phyloP scores from a whole-genome alignment of 2,329 filamentous ascomycete genomes.

The Penicillium decumbens region DNA sequence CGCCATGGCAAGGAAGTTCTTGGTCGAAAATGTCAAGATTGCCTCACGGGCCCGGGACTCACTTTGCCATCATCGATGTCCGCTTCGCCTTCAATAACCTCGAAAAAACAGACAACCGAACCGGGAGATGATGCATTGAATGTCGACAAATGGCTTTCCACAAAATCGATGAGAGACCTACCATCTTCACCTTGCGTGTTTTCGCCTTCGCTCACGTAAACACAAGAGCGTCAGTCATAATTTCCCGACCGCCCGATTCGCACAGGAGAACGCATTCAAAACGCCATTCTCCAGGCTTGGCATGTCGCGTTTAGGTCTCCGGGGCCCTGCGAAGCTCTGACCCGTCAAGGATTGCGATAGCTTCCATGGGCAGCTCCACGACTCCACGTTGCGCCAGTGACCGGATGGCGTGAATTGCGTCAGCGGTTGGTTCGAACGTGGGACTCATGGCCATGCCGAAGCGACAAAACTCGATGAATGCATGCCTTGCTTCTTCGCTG shows the following conservation, averaged over 20 bases:
- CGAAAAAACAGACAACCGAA: neutral
- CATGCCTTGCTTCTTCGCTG: constrained; percentile 18
- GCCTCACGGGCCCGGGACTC: neutral
- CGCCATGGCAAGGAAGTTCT: neutral
- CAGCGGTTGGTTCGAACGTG: constrained; percentile 22
- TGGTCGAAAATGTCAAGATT: neutral
- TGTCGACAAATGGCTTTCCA: neutral
- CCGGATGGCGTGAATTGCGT: constrained; percentile 23
- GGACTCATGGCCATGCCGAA: constrained; percentile 24
- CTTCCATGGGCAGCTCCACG: constrained; percentile 23
- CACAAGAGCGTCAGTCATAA: neutral
- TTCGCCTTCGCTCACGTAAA: too few relatives aligned
- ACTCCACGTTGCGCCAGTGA: constrained; percentile 9
- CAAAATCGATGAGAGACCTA: neutral
- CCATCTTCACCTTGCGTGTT: neutral
- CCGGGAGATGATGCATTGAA: neutral
- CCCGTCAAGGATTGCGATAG: constrained; percentile 19
- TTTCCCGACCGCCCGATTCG: neutral
- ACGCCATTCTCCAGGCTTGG: neutral
- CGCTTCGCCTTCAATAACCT: neutral
- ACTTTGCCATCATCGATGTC: neutral
- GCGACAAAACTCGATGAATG: constrained; percentile 28
- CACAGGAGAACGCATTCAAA: neutral
- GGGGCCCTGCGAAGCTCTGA: constrained; percentile 3
- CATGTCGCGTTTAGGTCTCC: neutral